Evolutionary conservation across 179 eudicot genomes (phyloP).

Genomic region (Spinacia oleracea): DNA sequence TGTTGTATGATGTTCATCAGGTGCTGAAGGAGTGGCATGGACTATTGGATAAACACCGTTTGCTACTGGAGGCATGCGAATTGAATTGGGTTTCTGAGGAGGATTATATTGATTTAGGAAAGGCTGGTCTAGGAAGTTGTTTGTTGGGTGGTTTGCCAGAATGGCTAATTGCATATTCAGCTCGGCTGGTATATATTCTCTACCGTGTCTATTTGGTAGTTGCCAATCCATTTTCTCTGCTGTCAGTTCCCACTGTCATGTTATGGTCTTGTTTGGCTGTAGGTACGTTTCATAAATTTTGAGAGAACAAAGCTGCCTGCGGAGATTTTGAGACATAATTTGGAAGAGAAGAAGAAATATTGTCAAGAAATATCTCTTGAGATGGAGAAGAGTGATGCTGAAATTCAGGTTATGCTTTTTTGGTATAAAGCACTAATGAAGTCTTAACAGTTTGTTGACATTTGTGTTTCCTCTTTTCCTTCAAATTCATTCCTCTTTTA

Average conservation of each 20-base stretch:
- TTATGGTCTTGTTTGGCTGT: constrained; percentile 22
- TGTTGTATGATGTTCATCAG: constrained; percentile 36
- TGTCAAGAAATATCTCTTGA: constrained; percentile 63
- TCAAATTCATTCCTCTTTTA: background rate
- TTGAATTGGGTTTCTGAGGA: constrained; percentile 88
- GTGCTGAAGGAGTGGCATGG: constrained; percentile 90
- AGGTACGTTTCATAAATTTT: constrained; percentile 93
- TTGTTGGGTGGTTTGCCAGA: constrained; percentile 94
- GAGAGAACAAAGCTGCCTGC: constrained; percentile 92
- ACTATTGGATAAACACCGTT: constrained; percentile 68
- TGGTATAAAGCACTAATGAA: background rate
- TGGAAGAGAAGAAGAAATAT: constrained; percentile 89
- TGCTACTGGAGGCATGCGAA: constrained; percentile 92
- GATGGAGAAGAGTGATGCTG: constrained; percentile 87
- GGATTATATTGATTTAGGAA: constrained; percentile 90
- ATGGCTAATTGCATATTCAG: constrained; percentile 97
- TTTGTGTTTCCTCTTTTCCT: too few species aligned
- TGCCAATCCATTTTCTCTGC: background rate
- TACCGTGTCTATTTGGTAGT: constrained; percentile 6
- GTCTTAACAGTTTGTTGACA: too few species aligned
- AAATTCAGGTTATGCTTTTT: constrained; percentile 62
- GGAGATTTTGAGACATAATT: constrained; percentile 75
- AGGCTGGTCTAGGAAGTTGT: constrained; percentile 94
- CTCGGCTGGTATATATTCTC: constrained; percentile 65
- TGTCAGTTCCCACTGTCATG: background rate